Conservation (phyloP, 1,284 basidiomycete genomes). For the Naganishia liquefaciens region DNA sequence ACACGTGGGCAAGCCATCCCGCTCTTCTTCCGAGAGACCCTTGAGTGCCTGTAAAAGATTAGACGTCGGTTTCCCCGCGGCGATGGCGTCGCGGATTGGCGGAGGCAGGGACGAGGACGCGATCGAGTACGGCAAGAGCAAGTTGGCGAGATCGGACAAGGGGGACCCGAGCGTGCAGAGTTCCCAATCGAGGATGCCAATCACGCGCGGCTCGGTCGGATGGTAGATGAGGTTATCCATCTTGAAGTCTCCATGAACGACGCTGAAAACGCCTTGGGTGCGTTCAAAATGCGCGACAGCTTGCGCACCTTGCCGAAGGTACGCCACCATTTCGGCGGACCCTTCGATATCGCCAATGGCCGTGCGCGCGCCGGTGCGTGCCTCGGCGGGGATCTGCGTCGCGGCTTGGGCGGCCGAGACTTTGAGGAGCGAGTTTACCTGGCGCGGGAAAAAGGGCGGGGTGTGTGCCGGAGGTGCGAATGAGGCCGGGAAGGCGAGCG, state of each 20-base stretch:
- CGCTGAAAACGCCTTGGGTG: constrained; percentile 62
- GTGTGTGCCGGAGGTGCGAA: constrained; percentile 68
- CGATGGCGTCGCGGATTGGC: constrained; percentile 29
- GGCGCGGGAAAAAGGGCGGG: constrained; percentile 81
- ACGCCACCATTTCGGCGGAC: constrained; percentile 70
- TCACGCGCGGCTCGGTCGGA: constrained; percentile 76
- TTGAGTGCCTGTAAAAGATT: constrained; percentile 61
- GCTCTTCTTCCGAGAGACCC: constrained; percentile 58
- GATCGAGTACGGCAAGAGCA: constrained; percentile 81
- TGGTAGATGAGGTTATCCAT: constrained; percentile 95
- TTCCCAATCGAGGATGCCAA: constrained; percentile 96
- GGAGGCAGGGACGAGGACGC: constrained; percentile 53
- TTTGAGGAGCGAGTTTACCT: constrained; percentile 78
- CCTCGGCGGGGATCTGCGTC: constrained; percentile 56
- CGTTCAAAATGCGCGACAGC: constrained; percentile 72
- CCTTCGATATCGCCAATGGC: constrained; percentile 56
- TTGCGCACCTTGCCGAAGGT: constrained; percentile 62
- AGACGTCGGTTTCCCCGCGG: constrained; percentile 41
- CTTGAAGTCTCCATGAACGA: constrained; percentile 94
- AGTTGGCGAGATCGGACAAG: constrained; percentile 86
- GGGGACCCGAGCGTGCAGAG: constrained; percentile 87
- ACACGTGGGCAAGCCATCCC: constrained; percentile 65
- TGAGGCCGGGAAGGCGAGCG: constrained; percentile 65
- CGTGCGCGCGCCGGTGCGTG: constrained; percentile 37
- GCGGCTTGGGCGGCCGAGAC: constrained; percentile 73